phyloP scores from a whole-genome alignment of 305 asterid species.

The Vinca major region DNA sequence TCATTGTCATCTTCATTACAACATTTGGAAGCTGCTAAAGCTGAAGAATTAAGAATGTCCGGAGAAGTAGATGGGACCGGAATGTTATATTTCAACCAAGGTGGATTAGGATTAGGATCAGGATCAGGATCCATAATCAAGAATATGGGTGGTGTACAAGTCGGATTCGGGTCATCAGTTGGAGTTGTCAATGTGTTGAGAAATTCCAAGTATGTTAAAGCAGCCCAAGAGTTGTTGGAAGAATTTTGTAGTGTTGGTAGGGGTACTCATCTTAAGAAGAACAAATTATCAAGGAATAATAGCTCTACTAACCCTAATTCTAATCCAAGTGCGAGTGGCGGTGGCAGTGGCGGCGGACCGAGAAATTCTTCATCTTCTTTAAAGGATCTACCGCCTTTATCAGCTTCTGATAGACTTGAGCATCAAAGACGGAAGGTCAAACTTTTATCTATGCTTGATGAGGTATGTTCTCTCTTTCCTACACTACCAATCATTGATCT shows the following conservation, averaged over 20 bases:
- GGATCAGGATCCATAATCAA: constrained; percentile 25
- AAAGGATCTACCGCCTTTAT: constrained; percentile 51
- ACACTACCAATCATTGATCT: constrained; percentile 29
- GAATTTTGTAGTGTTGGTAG: constrained; percentile 91
- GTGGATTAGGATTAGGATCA: constrained; percentile 29
- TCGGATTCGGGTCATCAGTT: constrained; percentile 33
- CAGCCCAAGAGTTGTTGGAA: constrained; percentile 76
- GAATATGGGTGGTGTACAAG: constrained; percentile 27
- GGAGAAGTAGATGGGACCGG: constrained; percentile 39
- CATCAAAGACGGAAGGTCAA: constrained; percentile 97
- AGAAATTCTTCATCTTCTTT: constrained; percentile 33
- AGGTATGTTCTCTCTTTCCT: constrained; percentile 46
- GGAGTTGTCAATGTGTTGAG: constrained; percentile 53
- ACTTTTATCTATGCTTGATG: constrained; percentile 67
- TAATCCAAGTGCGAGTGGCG: constrained; percentile 15
- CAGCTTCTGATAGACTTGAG: constrained; percentile 78
- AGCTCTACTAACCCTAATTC: constrained; percentile 36
- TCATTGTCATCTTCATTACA: constrained; percentile 71
- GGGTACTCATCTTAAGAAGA: constrained; percentile 59
- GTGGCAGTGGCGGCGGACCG: constrained; percentile 18
- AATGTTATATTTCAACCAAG: constrained; percentile 64
- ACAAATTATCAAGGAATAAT: constrained; percentile 27
- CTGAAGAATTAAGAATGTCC: constrained; percentile 52
- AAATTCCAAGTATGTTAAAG: constrained; percentile 67
- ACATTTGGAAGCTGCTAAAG: constrained; percentile 43